Conservation (phyloP, 1,284 basidiomycete species). For the Ceratorhiza oryzae-sativae region DNA sequence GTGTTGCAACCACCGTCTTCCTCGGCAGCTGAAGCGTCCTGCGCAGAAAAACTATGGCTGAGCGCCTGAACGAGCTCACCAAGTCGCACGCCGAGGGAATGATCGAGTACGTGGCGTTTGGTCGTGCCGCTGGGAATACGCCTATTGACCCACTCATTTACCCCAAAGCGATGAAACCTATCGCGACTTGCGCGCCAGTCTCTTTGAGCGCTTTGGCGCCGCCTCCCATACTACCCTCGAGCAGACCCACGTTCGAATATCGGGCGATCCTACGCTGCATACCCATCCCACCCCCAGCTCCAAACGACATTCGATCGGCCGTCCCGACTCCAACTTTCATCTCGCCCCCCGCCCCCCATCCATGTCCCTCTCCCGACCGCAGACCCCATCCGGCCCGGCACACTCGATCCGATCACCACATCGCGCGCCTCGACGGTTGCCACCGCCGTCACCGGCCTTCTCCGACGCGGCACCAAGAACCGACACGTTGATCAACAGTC, state of each 20-base stretch:
- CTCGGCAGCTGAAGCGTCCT: background rate
- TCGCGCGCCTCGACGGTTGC: constrained; percentile 32
- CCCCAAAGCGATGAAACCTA: constrained; percentile 75
- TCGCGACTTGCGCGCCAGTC: constrained; percentile 72
- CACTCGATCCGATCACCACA: constrained; percentile 31
- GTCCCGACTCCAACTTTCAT: constrained; percentile 37
- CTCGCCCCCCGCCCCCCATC: constrained; percentile 32
- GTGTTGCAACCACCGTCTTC: background rate
- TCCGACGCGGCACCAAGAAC: constrained; percentile 22
- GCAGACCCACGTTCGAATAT: constrained; percentile 57
- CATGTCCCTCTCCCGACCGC: constrained; percentile 21
- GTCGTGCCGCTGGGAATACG: background rate
- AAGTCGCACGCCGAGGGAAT: constrained; percentile 37
- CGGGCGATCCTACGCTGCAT: background rate
- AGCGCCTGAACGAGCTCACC: constrained; percentile 28
- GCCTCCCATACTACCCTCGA: constrained; percentile 65
- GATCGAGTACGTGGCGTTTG: constrained; percentile 19
- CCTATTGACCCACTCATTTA: constrained; percentile 12
- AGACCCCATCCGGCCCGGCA: constrained; percentile 11
- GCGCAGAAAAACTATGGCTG: constrained; percentile 32
- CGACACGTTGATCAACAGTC: background rate
- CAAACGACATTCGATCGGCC: constrained; percentile 34
- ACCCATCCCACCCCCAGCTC: background rate
- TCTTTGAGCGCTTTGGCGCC: constrained; percentile 74
- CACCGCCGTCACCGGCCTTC: constrained; percentile 34